phyloP scores from a whole-genome alignment of 2,329 filamentous ascomycete genomes.

The Diaporthe australafricana region DNA sequence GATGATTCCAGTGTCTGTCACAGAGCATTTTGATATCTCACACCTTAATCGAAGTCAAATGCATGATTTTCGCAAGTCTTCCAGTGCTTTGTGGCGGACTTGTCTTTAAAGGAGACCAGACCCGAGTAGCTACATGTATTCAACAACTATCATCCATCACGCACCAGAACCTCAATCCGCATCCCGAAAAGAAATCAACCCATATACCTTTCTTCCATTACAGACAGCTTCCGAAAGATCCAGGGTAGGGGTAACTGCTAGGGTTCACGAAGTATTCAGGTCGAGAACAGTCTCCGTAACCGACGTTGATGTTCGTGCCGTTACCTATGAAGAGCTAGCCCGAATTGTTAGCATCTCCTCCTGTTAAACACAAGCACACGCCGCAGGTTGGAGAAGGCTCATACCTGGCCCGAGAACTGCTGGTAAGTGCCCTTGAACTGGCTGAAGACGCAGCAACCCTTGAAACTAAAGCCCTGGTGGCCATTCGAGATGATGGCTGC shows the following conservation, averaged over 20 bases:
- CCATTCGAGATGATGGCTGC: neutral
- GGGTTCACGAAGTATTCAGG: neutral
- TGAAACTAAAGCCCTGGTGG: neutral
- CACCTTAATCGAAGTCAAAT: too few species aligned
- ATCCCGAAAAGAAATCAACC: too few species aligned
- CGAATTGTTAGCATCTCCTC: too few species aligned
- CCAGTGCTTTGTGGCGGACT: too few species aligned
- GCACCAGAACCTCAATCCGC: too few species aligned
- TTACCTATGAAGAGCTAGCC: slow-evolving; percentile 3
- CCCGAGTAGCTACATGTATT: too few species aligned
- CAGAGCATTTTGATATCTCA: too few species aligned
- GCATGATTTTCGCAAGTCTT: too few species aligned
- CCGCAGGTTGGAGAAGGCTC: too few species aligned
- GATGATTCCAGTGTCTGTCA: too few species aligned
- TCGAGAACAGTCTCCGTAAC: slow-evolving; percentile 13
- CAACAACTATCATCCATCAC: neutral
- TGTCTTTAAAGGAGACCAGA: too few species aligned
- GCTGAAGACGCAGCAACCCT: slow-evolving; percentile 5
- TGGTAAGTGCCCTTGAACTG: neutral
- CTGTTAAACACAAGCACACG: too few species aligned
- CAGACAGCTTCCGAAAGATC: neutral
- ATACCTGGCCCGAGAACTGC: slow-evolving; percentile 20
- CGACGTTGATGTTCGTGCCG: slow-evolving; percentile 16
- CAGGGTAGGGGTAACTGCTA: neutral
- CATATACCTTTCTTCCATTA: neutral